Evolutionary conservation across 192 early-diverging fungal species (phyloP).

Genomic region (Lobosporangium transversale): DNA sequence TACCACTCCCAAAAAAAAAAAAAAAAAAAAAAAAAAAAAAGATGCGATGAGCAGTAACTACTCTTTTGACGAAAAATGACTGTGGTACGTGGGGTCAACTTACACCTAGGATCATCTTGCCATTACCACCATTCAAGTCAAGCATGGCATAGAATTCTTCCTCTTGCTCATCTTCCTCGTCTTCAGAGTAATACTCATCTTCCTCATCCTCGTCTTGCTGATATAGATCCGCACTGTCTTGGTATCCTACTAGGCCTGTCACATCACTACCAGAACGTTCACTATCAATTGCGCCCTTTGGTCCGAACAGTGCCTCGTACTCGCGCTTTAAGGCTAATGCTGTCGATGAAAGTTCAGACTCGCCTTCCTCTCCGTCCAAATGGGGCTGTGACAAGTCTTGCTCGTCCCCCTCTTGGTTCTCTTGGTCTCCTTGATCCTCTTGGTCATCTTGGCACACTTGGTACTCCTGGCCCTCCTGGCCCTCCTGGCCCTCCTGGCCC

Average conservation of each 20-base stretch:
- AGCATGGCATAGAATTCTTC: slow-evolving; percentile 47
- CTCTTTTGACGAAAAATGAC: no score
- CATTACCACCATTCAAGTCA: slow-evolving; percentile 37
- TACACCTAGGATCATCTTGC: slow-evolving; percentile 51
- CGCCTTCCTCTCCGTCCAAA: slow-evolving; percentile 14
- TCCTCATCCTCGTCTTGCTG: slow-evolving; percentile 15
- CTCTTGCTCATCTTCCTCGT: slow-evolving; percentile 26
- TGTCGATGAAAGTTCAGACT: slow-evolving; percentile 20
- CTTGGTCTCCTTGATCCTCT: no score
- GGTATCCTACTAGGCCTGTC: slow-evolving; percentile 28
- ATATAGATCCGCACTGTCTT: slow-evolving; percentile 28
- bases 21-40: neutral
- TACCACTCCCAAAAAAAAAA: no score
- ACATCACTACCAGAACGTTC: slow-evolving; percentile 48
- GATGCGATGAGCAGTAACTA: neutral
- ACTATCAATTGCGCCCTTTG: slow-evolving; percentile 39
- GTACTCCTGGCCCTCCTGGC: no score
- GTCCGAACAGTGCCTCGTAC: slow-evolving; percentile 40
- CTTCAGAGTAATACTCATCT: slow-evolving; percentile 17
- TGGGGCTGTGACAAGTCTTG: neutral
- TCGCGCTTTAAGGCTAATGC: slow-evolving; percentile 24
- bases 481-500: no score
- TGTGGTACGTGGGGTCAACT: neutral
- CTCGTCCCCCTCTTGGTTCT: neutral
- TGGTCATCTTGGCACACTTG: no score